Conservation (phyloP, 768 basidiomycete species). For the Collybia sordida region DNA sequence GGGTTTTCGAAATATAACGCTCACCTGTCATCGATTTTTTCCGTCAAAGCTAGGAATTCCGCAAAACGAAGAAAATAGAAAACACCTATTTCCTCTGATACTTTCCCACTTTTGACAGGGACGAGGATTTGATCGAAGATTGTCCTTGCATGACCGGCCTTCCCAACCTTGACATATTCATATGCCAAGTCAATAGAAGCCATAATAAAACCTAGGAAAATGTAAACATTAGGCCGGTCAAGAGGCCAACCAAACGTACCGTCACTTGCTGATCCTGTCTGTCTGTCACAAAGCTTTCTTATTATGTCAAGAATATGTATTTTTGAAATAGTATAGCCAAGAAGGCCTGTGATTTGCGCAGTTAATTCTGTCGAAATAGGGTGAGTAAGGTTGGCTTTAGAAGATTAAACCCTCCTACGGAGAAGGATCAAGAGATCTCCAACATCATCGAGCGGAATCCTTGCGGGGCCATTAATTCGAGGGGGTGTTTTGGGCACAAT, state of each 20-base stretch:
- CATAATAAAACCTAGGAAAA: conserved; percentile 52
- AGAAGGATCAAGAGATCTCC: conserved; percentile 47
- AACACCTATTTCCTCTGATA: conserved; percentile 52
- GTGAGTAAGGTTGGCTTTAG: conserved; percentile 2
- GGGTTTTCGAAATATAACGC: not conserved
- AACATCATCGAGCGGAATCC: conserved; percentile 34
- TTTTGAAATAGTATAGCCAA: conserved; percentile 65
- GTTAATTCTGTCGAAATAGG: conserved; percentile 43
- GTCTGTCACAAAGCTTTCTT: conserved; percentile 56
- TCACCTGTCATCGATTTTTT: conserved; percentile 62
- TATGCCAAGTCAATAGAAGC: conserved; percentile 72
- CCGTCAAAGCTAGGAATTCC: conserved; percentile 59
- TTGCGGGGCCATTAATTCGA: conserved; percentile 15
- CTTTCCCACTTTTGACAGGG: conserved; percentile 38
- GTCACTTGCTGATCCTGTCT: conserved; percentile 40
- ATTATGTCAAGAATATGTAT: conserved; percentile 67
- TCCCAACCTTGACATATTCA: conserved; percentile 81
- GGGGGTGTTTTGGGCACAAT: conserved; percentile 25
- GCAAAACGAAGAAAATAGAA: conserved; percentile 66
- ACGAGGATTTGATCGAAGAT: conserved; percentile 63
- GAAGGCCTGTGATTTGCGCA: conserved; percentile 62
- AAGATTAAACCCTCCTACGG: conserved; percentile 37
- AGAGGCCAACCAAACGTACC: conserved; percentile 34
- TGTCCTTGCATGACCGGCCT: conserved; percentile 58
- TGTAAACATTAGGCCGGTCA: not conserved